Evolutionary conservation across 139 green algal species (phyloP).

Genomic region (Parachlorella kessleri): DNA sequence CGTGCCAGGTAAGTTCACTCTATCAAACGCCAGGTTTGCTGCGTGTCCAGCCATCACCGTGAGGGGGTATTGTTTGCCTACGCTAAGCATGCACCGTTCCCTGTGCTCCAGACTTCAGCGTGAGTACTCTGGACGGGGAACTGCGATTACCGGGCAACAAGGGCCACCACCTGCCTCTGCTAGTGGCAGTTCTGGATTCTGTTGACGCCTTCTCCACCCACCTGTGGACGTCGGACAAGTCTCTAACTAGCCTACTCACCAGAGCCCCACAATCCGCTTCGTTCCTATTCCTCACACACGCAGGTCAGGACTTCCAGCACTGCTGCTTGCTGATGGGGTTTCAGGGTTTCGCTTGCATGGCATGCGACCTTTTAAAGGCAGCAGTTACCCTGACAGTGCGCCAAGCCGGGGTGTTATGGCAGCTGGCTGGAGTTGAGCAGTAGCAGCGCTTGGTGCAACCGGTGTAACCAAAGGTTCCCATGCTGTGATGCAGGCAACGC

Average conservation of each 20-base stretch:
- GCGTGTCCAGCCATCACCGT: too few species aligned
- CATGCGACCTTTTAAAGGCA: background rate
- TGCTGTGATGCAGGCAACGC: background rate
- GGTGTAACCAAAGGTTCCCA: background rate
- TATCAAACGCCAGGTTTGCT: too few species aligned
- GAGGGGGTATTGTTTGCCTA: too few species aligned
- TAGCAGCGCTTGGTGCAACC: background rate
- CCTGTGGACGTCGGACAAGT: background rate
- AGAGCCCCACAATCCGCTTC: background rate
- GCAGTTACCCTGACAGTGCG: too few species aligned
- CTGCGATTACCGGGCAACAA: background rate
- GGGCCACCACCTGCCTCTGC: background rate
- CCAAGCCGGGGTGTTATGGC: background rate
- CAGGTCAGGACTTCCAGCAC: background rate
- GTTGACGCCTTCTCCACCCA: background rate
- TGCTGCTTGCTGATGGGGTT: background rate
- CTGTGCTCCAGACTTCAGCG: background rate
- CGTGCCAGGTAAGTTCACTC: too few species aligned
- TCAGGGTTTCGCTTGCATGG: background rate
- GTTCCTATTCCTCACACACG: conserved; percentile 6
- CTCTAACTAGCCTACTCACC: background rate
- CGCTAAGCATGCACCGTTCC: too few species aligned
- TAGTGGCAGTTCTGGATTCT: background rate
- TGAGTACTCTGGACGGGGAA: background rate
- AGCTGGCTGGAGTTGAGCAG: background rate